A percentile compares a stretch with the other conserved stretches of the same genome.
Conservation (phyloP, 73 alveolate genomes). For the Chromera velia region DNA sequence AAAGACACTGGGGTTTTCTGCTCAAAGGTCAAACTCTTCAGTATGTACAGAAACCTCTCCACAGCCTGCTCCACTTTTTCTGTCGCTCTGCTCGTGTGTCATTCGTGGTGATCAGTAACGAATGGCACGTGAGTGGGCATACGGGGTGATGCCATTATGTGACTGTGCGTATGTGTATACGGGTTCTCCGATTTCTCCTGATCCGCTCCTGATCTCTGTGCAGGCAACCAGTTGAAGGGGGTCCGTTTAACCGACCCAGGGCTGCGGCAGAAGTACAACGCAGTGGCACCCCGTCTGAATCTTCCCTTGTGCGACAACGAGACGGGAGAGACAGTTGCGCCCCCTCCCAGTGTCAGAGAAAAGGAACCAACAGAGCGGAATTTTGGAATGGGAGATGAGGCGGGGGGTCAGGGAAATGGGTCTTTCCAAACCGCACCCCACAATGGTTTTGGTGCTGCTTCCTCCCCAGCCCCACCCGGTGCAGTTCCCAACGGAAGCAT, state of each 20-base stretch:
- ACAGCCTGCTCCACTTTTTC: not conserved
- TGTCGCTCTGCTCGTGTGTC: not conserved
- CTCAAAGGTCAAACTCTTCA: not conserved
- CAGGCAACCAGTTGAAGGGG: conserved; percentile 33
- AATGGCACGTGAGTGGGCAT: not conserved
- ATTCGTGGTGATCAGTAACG: not conserved
- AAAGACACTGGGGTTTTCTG: not conserved
- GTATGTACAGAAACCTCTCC: not conserved
- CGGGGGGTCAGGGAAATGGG: too few species aligned
- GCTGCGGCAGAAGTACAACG: conserved; percentile 14
- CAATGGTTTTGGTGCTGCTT: too few species aligned
- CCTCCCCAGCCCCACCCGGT: too few species aligned
- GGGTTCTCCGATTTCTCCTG: not conserved
- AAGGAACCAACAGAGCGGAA: too few species aligned
- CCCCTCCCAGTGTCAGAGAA: too few species aligned
- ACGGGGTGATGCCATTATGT: not conserved
- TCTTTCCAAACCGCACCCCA: too few species aligned
- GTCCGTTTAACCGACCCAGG: conserved; percentile 27
- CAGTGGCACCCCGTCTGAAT: not conserved
- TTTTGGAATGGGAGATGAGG: too few species aligned
- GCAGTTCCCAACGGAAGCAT: too few species aligned
- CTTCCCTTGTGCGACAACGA: too few species aligned
- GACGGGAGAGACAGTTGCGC: too few species aligned
- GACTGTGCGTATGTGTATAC: not conserved
- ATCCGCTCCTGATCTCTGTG: not conserved